Conservation (phyloP, 805 yeast species). For the Helenozyma baotianmanensis region DNA sequence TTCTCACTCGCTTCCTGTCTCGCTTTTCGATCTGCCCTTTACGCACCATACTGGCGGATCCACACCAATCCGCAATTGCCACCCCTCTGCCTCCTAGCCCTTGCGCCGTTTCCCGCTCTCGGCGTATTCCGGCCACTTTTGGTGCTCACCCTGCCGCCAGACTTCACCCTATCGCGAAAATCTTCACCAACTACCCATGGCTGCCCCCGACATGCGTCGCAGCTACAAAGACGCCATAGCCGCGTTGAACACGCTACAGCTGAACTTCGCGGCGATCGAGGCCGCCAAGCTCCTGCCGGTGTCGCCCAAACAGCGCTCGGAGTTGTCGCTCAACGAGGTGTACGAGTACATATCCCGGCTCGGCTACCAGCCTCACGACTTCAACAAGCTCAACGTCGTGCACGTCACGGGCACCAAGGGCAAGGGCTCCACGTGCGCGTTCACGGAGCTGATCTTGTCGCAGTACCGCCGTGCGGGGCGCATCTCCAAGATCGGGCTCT, state of each 20-base stretch:
- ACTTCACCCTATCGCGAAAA: too few species aligned
- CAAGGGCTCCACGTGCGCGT: constrained; percentile 97
- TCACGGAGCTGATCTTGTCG: constrained; percentile 71
- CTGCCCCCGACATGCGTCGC: too few species aligned
- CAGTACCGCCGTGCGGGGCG: constrained; percentile 46
- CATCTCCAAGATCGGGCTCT: constrained; percentile 75
- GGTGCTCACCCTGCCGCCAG: too few species aligned
- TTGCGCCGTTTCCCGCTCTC: too few species aligned
- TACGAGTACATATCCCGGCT: constrained; percentile 35
- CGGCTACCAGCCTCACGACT: constrained; percentile 51
- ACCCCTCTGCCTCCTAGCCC: too few species aligned
- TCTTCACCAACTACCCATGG: too few species aligned
- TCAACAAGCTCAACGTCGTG: constrained; percentile 69
- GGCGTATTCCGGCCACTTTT: too few species aligned
- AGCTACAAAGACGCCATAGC: constrained; percentile 67
- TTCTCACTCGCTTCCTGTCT: too few species aligned
- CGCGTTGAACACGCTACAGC: constrained; percentile 81
- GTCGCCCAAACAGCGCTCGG: constrained; percentile 45
- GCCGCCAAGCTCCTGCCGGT: constrained; percentile 67
- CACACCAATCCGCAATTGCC: too few species aligned
- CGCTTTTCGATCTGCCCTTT: too few species aligned
- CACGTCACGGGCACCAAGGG: constrained; percentile 99
- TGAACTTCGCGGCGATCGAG: constrained; percentile 86
- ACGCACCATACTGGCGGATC: too few species aligned
- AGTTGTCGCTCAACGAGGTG: constrained; percentile 80